Percentiles rank a stretch among this genome's conserved stretches.
These are phyloP conservation scores for Hemileccinum rubropunctum DNA, from an alignment of 768 basidiomycete species.

Conservation along the genomic window DNA sequence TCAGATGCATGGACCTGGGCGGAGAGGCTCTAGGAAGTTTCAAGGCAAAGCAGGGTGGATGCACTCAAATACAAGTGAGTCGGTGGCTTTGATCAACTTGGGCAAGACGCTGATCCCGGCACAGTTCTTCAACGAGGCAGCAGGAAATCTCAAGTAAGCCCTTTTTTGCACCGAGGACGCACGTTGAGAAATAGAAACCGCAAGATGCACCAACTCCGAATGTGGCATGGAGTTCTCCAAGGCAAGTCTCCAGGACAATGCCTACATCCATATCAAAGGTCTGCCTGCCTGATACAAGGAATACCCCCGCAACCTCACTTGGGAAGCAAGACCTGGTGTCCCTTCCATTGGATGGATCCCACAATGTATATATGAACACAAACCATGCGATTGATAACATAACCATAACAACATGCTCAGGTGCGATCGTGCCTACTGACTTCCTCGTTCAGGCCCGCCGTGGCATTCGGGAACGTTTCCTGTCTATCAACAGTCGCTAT, in stretches of 20 bases:
- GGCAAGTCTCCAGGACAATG: slow-evolving; percentile 37
- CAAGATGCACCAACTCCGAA: slow-evolving; percentile 37
- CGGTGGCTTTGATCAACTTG: neutral
- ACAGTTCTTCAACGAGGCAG: slow-evolving; percentile 40
- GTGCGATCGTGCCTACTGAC: slow-evolving; percentile 36
- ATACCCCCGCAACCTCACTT: neutral
- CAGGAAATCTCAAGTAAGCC: slow-evolving; percentile 36
- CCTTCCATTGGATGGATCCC: slow-evolving; percentile 16
- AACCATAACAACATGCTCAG: slow-evolving; percentile 16
- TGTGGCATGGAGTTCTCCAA: slow-evolving; percentile 42
- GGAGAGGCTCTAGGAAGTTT: slow-evolving; percentile 39
- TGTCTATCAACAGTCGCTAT: slow-evolving; percentile 57
- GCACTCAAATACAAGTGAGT: slow-evolving; percentile 42
- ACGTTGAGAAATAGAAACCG: slow-evolving; percentile 12
- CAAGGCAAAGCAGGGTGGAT: slow-evolving; percentile 39
- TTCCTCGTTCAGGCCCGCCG: slow-evolving; percentile 66
- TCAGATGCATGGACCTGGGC: slow-evolving; percentile 43
- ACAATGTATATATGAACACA: slow-evolving; percentile 30
- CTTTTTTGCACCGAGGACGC: slow-evolving; percentile 6
- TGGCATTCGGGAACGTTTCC: slow-evolving; percentile 62
- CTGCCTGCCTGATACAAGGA: slow-evolving; percentile 30
- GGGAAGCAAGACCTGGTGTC: slow-evolving; percentile 23
- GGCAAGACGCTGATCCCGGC: neutral
- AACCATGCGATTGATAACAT: slow-evolving; percentile 20
- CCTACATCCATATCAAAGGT: slow-evolving; percentile 41